These are phyloP conservation scores for Dictyophora rubrovolvata DNA, from an alignment of 768 basidiomycete genomes.

Conservation along the genomic window DNA sequence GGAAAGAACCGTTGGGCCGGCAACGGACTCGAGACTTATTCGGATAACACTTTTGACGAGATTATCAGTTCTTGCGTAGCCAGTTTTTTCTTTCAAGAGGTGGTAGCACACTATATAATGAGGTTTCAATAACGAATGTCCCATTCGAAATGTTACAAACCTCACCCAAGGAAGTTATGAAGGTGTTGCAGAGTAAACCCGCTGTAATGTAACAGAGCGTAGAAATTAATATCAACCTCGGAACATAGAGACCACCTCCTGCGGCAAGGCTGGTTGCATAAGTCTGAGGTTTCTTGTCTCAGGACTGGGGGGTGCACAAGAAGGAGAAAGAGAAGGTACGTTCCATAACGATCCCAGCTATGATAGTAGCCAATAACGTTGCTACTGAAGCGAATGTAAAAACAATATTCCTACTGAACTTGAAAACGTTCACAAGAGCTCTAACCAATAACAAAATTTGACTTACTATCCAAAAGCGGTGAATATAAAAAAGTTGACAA, in stretches of 20 bases:
- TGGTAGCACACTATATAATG: not conserved
- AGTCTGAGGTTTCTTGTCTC: not conserved
- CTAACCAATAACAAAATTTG: not conserved
- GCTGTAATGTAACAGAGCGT: not conserved
- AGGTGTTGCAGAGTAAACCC: not conserved
- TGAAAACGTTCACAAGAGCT: not conserved
- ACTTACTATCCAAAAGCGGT: not conserved
- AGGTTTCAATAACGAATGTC: not conserved
- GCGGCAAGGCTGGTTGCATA: not conserved
- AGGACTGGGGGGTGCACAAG: not conserved
- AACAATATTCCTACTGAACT: not conserved
- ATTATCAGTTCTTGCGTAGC: not conserved
- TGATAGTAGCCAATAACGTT: not conserved
- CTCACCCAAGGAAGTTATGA: not conserved
- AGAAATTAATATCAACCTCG: not conserved
- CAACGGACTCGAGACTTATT: not conserved
- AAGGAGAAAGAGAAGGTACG: not conserved
- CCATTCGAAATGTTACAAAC: not conserved
- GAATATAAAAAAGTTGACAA: constrained; percentile 5
- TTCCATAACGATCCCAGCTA: not conserved
- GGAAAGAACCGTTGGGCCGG: not conserved
- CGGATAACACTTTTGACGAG: not conserved
- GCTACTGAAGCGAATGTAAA: not conserved
- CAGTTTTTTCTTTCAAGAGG: not conserved
- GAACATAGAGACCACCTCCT: not conserved